Percentiles rank a stretch among this genome's conserved stretches.
Evolutionary conservation across 2,329 filamentous ascomycete genomes (phyloP).

Genomic region (Aspergillus novoparasiticus): DNA sequence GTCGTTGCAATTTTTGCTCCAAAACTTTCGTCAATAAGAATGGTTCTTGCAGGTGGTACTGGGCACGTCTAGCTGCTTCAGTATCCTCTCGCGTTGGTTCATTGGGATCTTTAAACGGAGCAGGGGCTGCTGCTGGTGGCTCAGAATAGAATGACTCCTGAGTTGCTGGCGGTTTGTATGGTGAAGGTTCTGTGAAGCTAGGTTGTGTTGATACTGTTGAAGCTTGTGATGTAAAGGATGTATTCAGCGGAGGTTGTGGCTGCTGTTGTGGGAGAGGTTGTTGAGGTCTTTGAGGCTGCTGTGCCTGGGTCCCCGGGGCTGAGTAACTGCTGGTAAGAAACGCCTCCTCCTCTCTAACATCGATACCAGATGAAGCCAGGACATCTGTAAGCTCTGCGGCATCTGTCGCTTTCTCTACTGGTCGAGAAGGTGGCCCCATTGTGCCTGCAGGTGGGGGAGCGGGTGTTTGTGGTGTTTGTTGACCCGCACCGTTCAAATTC

Average conservation of each 20-base stretch:
- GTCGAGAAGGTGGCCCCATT: conserved; percentile 67
- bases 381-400: conserved; percentile 78
- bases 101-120: conserved; percentile 67
- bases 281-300: conserved; percentile 35
- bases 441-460: conserved; percentile 46
- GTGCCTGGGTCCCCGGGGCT: conserved; percentile 43
- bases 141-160: conserved; percentile 67
- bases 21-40: conserved; percentile 68
- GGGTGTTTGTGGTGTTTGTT: conserved; percentile 50
- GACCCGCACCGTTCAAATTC: conserved; percentile 54
- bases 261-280: conserved; percentile 45
- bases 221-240: conserved; percentile 43
- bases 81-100: conserved; percentile 65
- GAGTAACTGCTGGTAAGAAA: conserved; percentile 65
- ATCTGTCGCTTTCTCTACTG: conserved; percentile 56
- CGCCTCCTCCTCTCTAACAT: conserved; percentile 83
- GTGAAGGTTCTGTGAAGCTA: conserved; percentile 54
- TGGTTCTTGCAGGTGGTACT: conserved; percentile 72
- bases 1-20: conserved; percentile 58
- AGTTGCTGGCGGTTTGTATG: conserved; percentile 57
- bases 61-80: conserved; percentile 62
- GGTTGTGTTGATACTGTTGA: conserved; percentile 46
- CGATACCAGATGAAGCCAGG: conserved; percentile 80
- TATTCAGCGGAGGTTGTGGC: conserved; percentile 43
- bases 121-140: conserved; percentile 61